phyloP scores from a whole-genome alignment of 169 alveolate genomes.

The Plasmodium chabaudi region DNA sequence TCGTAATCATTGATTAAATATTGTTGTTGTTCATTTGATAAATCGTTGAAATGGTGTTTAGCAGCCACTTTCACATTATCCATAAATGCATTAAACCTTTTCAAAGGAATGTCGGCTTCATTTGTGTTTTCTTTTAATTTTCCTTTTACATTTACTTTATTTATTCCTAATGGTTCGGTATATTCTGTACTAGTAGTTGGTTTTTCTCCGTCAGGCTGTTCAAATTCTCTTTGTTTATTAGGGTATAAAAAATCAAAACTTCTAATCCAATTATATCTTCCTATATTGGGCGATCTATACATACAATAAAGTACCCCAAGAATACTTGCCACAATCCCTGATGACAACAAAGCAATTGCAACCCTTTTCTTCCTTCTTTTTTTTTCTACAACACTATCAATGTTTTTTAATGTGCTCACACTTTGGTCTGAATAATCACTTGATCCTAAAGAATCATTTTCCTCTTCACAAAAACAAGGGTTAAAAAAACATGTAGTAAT shows the following conservation, averaged over 20 bases:
- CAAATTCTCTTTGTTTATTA: too few relatives aligned
- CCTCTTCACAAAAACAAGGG: slow-evolving; percentile 1
- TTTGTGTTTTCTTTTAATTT: slow-evolving; percentile 37
- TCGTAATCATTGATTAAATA: slow-evolving; percentile 13
- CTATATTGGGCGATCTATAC: background rate
- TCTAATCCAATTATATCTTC: too few relatives aligned
- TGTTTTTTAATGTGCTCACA: background rate
- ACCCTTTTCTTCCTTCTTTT: slow-evolving; percentile 13
- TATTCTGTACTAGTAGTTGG: slow-evolving; percentile 43
- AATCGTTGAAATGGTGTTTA: slow-evolving; percentile 14
- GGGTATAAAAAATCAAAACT: too few relatives aligned
- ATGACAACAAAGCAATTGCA: slow-evolving; percentile 24
- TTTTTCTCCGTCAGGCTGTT: slow-evolving; percentile 30
- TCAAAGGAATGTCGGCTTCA: slow-evolving; percentile 24
- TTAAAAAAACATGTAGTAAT: slow-evolving; percentile 7
- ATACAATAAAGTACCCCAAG: slow-evolving; percentile 39
- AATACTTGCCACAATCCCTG: slow-evolving; percentile 17
- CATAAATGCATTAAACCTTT: slow-evolving; percentile 39
- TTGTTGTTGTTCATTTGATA: slow-evolving; percentile 15
- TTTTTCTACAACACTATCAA: slow-evolving; percentile 13
- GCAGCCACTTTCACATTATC: slow-evolving; percentile 29
- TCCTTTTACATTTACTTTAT: slow-evolving; percentile 42
- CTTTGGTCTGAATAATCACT: background rate
- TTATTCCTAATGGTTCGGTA: slow-evolving; percentile 47
- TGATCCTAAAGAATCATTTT: background rate